Evolutionary conservation across 129 eudicot genomes (phyloP), one percentile per base, ranked within the genome.

Genomic region (Lactuca sativa): DNA sequence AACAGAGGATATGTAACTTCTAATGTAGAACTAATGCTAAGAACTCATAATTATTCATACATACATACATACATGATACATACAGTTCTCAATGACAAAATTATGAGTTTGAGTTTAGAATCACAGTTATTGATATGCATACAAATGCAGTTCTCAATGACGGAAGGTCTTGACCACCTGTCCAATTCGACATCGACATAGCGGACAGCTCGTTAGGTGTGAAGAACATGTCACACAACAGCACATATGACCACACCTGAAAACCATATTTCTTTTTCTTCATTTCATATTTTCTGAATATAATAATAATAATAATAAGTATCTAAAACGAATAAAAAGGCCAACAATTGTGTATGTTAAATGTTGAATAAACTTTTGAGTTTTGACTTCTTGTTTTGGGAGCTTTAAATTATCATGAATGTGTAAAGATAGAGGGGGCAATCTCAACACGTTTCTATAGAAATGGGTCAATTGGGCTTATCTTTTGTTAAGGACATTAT

Each of bases 171-270:
- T 87, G 47, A 90, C 97, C 32, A 86, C 91, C 79, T 87, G 95
- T 34, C 81, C 87, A 69, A 90, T 85, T 74, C 82, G 75, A 75
- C 89, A 72, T 68, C 96, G 82, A 72, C 99, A 95, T 62, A 95
- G 85, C 16, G 99, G 99, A 76, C 99, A 95, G 57, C 74, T 79
- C 34, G 87, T 73, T 74, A 95, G 59, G 57, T 78, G 90, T 36
- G 97, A 87, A 43, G 97, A 90, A 75, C 99, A 90, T 31, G 82
- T 59, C 73, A 76, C 82, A 76, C 99, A 90, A 72, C 96, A 90
- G 82, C 96, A 87, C 99, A 90, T 90, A 74, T 95, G 99, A 75
- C 99, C 99, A 67, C 99, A 95, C 85, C 99, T 95, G 96, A 72
- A 79, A 73, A 66, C 51, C 73, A 73, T 66, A 51, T 47, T 1